Evolutionary conservation across 2,329 filamentous ascomycete genomes (phyloP), one percentile per base, ranked within the genome.

Genomic region (Arthrobotrys entomopaga): DNA sequence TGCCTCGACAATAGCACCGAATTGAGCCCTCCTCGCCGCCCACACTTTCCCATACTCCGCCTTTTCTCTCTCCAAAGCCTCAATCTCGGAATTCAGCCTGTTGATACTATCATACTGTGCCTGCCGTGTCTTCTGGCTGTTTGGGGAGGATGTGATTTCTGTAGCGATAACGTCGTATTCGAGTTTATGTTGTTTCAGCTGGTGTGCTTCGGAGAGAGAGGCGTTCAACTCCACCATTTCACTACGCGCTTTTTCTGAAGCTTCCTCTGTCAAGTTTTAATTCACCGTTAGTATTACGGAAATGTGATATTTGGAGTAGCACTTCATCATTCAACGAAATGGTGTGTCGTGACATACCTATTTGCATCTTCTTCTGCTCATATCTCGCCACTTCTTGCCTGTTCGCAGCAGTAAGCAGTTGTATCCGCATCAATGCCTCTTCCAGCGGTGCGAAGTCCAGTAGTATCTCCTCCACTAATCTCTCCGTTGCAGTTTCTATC

Each of bases 61-160:
- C 43, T 75, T 75, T 58, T 78, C 77, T 6, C 65, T 60, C 43
- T 79, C 77, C 38, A 79, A 59, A 40, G 78, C 78, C 10, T 73
- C 73, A 42, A 78, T 78, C 75, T 79, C 77, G 20, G 76, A 76
- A 46, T 78, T 77, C 15, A 79, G 61, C 2, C 78, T 65, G 22
- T 63, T 52, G 26, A 76, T 78, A 57, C 79, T 77, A 29, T 77
- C 75, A 58, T 76, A 48, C 53, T 78, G 77, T 60, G 78, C 73
- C 29, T 77, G 77, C 52, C 77, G 76, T 38, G 76, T 70, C 78
- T 80, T 79, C 78, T 79, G 70, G 26, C 77, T 72, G 29, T 76
- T 75, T 16, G 64, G 76, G 8, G 70, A 76, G 38, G 46, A 56
- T 24, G 57, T 77, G 76, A 79, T 80, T 78, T 78, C 76, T 15